Percentiles rank a stretch among this genome's conserved stretches.
phyloP scores from a whole-genome alignment of 2,329 filamentous ascomycete genomes.

The Aspergillus sclerotialis region DNA sequence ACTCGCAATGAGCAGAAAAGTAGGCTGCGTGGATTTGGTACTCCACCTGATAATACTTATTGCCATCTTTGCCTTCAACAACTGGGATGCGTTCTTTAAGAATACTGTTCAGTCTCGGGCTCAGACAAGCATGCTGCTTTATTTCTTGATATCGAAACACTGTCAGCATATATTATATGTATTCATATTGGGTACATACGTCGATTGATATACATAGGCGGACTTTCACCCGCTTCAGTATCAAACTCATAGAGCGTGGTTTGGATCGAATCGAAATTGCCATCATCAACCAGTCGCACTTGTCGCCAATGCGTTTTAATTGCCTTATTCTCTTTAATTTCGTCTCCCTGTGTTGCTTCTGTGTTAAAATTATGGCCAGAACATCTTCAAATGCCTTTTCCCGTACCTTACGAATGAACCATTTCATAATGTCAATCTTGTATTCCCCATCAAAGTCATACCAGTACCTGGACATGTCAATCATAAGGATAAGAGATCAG shows the following conservation, averaged over 20 bases:
- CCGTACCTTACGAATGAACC: conserved; percentile 15
- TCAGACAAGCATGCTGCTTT: conserved; percentile 11
- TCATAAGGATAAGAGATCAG: too few species aligned
- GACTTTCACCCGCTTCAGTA: not conserved
- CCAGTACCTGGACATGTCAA: conserved; percentile 10
- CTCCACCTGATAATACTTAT: conserved; percentile 7
- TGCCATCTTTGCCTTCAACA: conserved; percentile 5
- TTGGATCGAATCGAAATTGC: conserved; percentile 1
- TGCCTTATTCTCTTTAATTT: conserved; percentile 10
- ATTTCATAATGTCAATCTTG: conserved; percentile 9
- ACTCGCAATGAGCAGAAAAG: conserved; percentile 15
- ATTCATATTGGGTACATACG: conserved; percentile 4
- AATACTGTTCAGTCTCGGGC: conserved; percentile 9
- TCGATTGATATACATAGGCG: conserved; percentile 8
- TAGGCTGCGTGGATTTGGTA: conserved; percentile 13
- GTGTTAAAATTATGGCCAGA: too few species aligned
- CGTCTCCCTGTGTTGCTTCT: conserved; percentile 8
- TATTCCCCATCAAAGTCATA: conserved; percentile 5
- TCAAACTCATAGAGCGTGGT: conserved; percentile 7
- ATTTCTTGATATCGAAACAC: conserved; percentile 7
- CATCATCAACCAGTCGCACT: not conserved
- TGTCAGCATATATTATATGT: too few species aligned
- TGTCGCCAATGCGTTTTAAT: conserved; percentile 1
- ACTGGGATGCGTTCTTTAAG: conserved; percentile 6
- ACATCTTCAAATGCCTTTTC: too few species aligned